Evolutionary conservation across 495 filamentous ascomycete genomes (phyloP), one percentile per base, ranked within the genome.

Genomic region (Barbatosphaeria neglecta): DNA sequence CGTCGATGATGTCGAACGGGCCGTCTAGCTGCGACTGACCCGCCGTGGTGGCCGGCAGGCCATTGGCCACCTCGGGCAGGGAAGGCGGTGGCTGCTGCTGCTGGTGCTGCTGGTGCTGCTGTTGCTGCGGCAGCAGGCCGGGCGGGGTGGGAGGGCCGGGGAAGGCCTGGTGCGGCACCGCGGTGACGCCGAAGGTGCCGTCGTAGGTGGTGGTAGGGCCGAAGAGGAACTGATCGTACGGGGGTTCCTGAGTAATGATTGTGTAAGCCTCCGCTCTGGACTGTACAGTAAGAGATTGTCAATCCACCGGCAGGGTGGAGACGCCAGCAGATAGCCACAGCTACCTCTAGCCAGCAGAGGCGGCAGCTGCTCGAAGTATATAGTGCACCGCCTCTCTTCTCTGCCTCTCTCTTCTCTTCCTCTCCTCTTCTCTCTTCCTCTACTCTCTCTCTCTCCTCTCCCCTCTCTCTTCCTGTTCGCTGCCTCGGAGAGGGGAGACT

Each of bases 161-260:
- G 28, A 68, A 68, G 27, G 64, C 16, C 25, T 54, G 58, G 17
- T 58, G 52, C 44, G 64, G 65, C 11, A 57, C 44, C 48, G 62
- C 64, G 59, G 65, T 71, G 44, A 58, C 66, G 42, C 22, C 41
- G 38, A 55, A 55, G 37, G 62, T 75, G 33, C 50, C 55, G 33
- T 73, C 71, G 51, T 66, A 72, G 57, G 53, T 65, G 44, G 60
- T 61, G 50, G 66, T 73, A 33, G 68, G 64, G 15, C 73, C 63
- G 49, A 56, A 64, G 47, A 60, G 58, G 49, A 64, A 66, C 51
- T 64, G 58, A 35, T 69, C 66, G 55, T 62, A 71, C 46, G 70
- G 55, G 52, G n/a, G n/a, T n/a, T 69, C 69, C 67, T 72, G 54
- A 59, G 55, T 59, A 53, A 62, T 62, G 53, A 51, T 62, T 63